phyloP scores from a whole-genome alignment of 352 stramenopile species.

The Phytophthora citrophthora region DNA sequence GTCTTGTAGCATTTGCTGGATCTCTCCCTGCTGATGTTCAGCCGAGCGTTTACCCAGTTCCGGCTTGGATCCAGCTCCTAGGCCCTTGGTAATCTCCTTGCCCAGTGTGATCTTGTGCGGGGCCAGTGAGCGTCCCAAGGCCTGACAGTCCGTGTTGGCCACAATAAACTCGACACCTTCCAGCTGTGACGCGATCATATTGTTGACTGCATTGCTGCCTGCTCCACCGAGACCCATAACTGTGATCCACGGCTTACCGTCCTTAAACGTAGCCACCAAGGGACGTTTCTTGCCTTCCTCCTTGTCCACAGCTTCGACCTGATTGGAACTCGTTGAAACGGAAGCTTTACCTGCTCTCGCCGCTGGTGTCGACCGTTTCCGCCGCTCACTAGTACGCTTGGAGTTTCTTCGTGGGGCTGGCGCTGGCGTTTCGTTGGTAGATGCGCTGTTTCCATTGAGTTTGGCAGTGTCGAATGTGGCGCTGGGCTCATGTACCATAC shows the following conservation, averaged over 20 bases:
- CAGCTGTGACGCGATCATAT: conserved; percentile 90
- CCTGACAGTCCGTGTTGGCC: conserved; percentile 96
- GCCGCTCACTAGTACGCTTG: conserved; percentile 35
- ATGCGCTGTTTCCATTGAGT: conserved; percentile 22
- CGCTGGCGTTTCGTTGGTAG: conserved; percentile 1
- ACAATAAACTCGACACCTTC: conserved; percentile 96
- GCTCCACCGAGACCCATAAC: conserved; percentile 86
- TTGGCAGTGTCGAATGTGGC: conserved; percentile 23
- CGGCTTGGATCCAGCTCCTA: conserved; percentile 84
- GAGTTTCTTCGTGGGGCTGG: conserved; percentile 5
- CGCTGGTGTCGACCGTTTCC: conserved; percentile 27
- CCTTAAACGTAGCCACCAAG: conserved; percentile 67
- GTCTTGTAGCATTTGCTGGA: conserved; percentile 88
- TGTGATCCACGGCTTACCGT: conserved; percentile 87
- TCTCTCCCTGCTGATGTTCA: conserved; percentile 89
- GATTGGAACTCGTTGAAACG: neutral
- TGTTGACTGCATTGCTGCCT: conserved; percentile 90
- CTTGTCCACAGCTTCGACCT: conserved; percentile 16
- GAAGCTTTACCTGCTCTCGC: conserved; percentile 12
- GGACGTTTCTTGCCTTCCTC: conserved; percentile 51
- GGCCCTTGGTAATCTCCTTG: conserved; percentile 85
- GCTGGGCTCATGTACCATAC: conserved; percentile 26
- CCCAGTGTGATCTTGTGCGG: conserved; percentile 85
- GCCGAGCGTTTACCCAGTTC: conserved; percentile 83
- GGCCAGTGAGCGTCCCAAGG: conserved; percentile 76